Base-by-base conservation (phyloP, 1,284 basidiomycete species). In the Afroboletus lepidellus region DNA sequence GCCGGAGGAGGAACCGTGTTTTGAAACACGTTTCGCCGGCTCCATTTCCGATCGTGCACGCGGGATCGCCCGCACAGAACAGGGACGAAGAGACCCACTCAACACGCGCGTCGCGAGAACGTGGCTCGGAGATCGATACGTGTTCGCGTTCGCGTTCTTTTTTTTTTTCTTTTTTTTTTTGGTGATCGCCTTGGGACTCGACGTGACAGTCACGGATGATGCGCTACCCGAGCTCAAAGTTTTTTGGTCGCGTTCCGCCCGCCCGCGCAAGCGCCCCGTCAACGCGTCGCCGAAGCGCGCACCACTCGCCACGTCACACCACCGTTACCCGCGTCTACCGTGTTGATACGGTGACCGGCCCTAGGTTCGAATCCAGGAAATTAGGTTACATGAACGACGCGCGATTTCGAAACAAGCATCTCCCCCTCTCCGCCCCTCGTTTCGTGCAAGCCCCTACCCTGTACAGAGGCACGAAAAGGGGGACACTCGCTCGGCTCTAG, bases 141-240 rank as follows among this genome's bases (percentile, higher is more conserved):
- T n/a, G n/a, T 30, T 30, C 15, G 9, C 11, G 4, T 12, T 30
- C 25, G 25, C 9, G 6, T 27, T 55, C 15, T 0, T 33, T 11
- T 20, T 27, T 30, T 55, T 29, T 8, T 15, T 4, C 9, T 18
- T 12, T 36, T 42, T 41, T 42, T 15, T 12, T 30, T 32, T 16
- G 7, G 23, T 47, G 38, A 24, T 33, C 29, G n/a, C n/a, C n/a
- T n/a, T n/a, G n/a, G n/a, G n/a, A n/a, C n/a, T n/a, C n/a, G n/a
- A n/a, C n/a, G n/a, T n/a, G n/a, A 50, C 53, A 38, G 34, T 16
- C 23, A 29, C 20, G n/a, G n/a, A n/a, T n/a, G n/a, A n/a, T n/a
- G n/a, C n/a, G n/a, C n/a, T 57, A 48, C 29, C 42, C 57, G 58
- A 60, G 55, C 55, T 37, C 46, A 41, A 53, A 46, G 27, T 12